Percentiles rank a stretch among this genome's conserved stretches.
phyloP scores from a whole-genome alignment of 2,329 filamentous ascomycete genomes.

The Hymenoscyphus infarciens region DNA sequence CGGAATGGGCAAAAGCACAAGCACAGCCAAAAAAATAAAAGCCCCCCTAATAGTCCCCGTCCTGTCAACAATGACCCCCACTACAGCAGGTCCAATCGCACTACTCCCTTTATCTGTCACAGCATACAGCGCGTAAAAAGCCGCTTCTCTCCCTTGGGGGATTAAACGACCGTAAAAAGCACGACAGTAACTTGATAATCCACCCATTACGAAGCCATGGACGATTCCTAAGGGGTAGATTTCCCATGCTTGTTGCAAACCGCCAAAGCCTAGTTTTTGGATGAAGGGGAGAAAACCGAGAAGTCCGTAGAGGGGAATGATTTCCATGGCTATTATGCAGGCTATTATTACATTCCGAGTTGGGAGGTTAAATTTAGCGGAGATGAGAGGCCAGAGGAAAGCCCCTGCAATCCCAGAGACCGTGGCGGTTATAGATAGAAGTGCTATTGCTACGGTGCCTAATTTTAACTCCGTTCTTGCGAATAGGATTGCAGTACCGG shows the following conservation, averaged over 20 bases:
- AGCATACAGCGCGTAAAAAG: slow-evolving; percentile 92
- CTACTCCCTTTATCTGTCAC: slow-evolving; percentile 97
- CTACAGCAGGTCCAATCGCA: slow-evolving; percentile 88
- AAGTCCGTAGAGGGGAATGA: slow-evolving; percentile 89
- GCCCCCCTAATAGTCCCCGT: slow-evolving; percentile 77
- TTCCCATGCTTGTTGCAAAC: slow-evolving; percentile 88
- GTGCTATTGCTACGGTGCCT: slow-evolving; percentile 78
- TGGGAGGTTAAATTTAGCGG: slow-evolving; percentile 62
- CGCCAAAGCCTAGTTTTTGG: slow-evolving; percentile 67
- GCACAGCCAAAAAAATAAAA: slow-evolving; percentile 82
- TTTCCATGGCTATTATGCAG: slow-evolving; percentile 83
- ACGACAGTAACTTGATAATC: slow-evolving; percentile 84
- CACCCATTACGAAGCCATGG: slow-evolving; percentile 92
- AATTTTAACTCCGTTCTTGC: slow-evolving; percentile 91
- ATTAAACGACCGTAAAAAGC: slow-evolving; percentile 90
- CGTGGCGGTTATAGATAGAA: slow-evolving; percentile 92
- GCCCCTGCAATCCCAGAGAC: slow-evolving; percentile 80
- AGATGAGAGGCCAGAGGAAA: slow-evolving; percentile 81
- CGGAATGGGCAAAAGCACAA: slow-evolving; percentile 78
- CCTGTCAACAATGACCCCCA: slow-evolving; percentile 84
- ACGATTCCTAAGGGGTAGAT: slow-evolving; percentile 91
- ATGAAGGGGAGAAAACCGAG: slow-evolving; percentile 83
- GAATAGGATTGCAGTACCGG: slow-evolving; percentile 90
- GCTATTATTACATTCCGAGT: slow-evolving; percentile 85
- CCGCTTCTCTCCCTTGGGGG: slow-evolving; percentile 86